phyloP scores from a whole-genome alignment of 108 stramenopile genomes.

The Nitzschia inconspicua region DNA sequence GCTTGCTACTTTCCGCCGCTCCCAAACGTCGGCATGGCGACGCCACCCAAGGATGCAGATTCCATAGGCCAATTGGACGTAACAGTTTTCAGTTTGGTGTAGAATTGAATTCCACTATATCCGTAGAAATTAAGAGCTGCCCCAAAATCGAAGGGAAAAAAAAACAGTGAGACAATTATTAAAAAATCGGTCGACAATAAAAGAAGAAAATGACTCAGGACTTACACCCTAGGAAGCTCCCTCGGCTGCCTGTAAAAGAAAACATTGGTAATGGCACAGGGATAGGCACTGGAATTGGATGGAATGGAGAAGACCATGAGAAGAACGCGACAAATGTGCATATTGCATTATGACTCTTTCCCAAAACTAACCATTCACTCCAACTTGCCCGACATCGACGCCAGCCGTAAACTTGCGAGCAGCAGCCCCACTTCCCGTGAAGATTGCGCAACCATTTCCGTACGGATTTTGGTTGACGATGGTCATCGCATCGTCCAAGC shows the following conservation, averaged over 20 bases:
- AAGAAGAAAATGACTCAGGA: no score
- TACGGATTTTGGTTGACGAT: conserved; percentile 86
- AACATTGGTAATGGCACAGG: conserved; percentile 96
- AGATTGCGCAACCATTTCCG: conserved; percentile 91
- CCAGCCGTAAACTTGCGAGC: conserved; percentile 90
- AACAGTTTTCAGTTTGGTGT: conserved; percentile 92
- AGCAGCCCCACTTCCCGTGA: conserved; percentile 85
- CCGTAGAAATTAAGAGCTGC: conserved; percentile 95
- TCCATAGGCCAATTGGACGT: conserved; percentile 86
- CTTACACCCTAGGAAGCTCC: conserved; percentile 82
- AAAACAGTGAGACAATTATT: no score
- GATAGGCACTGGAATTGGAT: no score
- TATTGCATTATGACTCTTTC: no score
- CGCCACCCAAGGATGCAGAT: conserved; percentile 53
- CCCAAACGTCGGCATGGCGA: conserved; percentile 82
- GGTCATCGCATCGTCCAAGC: conserved; percentile 87
- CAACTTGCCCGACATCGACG: conserved; percentile 91
- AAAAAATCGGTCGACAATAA: no score
- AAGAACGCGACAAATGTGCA: background rate
- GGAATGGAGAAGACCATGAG: conserved; percentile 43
- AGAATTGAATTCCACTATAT: conserved; percentile 90
- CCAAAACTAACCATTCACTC: no score
- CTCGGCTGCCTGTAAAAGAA: conserved; percentile 90
- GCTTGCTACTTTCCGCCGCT: conserved; percentile 42
- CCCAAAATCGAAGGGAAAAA: no score